Percentiles rank a stretch among this genome's conserved stretches.
Conservation (phyloP, 257 asterid species). For the Lantana camara region DNA sequence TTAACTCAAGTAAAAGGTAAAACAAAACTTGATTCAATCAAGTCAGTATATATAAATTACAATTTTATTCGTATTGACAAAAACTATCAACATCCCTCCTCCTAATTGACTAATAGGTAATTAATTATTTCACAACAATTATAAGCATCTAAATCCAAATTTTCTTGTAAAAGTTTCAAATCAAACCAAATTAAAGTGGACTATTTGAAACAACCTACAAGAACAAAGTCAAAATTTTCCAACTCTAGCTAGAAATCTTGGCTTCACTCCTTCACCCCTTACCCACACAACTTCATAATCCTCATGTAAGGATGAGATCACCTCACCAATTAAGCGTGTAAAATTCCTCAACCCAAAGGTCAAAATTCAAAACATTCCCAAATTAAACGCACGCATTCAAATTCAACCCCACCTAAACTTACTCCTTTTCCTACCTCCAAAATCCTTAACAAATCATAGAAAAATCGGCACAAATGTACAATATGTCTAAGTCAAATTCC, state of each 20-base stretch:
- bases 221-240: neutral
- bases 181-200: too few species aligned
- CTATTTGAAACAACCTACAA: neutral
- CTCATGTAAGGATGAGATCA: constrained; percentile 7
- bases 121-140: too few species aligned
- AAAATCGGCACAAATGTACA: neutral
- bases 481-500: constrained; percentile 37
- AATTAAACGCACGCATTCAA: constrained; percentile 16
- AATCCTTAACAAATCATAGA: constrained; percentile 11
- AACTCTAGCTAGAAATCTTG: neutral
- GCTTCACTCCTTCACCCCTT: neutral
- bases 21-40: too few species aligned
- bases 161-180: too few species aligned
- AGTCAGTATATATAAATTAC: too few species aligned
- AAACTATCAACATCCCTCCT: too few species aligned
- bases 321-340: constrained; percentile 8
- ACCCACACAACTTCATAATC: neutral
- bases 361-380: constrained; percentile 39
- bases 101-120: too few species aligned
- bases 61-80: too few species aligned
- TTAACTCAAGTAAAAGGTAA: too few species aligned
- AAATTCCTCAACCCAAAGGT: constrained; percentile 23
- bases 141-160: too few species aligned
- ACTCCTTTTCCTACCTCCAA: constrained; percentile 14
- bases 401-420: constrained; percentile 7